Evolutionary conservation across 2,329 filamentous ascomycete genomes (phyloP), one percentile per base, ranked within the genome.

Genomic region (Arthroderma uncinatum): DNA sequence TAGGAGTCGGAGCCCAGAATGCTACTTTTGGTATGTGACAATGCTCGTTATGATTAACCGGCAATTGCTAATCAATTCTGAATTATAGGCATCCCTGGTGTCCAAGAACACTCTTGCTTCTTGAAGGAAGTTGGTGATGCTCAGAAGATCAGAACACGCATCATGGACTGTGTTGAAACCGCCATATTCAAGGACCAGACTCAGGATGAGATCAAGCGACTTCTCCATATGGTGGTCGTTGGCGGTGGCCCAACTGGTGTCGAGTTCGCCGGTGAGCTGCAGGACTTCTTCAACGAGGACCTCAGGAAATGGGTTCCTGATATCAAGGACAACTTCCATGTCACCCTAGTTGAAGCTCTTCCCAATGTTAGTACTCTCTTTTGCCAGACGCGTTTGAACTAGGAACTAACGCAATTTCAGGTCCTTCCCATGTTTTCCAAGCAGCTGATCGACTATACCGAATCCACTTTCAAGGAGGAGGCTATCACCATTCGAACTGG

Each of bases 131-230:
- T 98, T 69, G 84, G 82, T 63, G 94, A 98, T 72, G 93, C 93
- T 58, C 93, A 98, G 76, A 82, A 83, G 69, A 98, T 98, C 71
- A 89, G 93, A 70, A 96, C 92, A 80, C 90, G 89, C 75, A 96
- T 98, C 75, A 98, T 98, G 93, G 93, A 98, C 78, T 98, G 93
- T 73, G 91, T 95, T 65, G 93, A 98, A 78, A 96, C 92, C 36
- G 93, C 93, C 55, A 92, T 89, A 61, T 96, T 98, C 85, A 97
- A 97, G 82, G 92, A 90, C 70, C 93, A 98, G 77, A 79, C 82
- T 37, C 77, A 82, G 14, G 89, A 93, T 64, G 94, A 98, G 76
- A 79, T 95, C 70, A 86, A 94, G 78, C 89, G 93, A 64, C 83
- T 98, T 66, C 81, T 98, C 71, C 92, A 97, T 80, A 97, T 97